phyloP scores from a whole-genome alignment of 768 basidiomycete genomes.

The Termitomyces sp. region DNA sequence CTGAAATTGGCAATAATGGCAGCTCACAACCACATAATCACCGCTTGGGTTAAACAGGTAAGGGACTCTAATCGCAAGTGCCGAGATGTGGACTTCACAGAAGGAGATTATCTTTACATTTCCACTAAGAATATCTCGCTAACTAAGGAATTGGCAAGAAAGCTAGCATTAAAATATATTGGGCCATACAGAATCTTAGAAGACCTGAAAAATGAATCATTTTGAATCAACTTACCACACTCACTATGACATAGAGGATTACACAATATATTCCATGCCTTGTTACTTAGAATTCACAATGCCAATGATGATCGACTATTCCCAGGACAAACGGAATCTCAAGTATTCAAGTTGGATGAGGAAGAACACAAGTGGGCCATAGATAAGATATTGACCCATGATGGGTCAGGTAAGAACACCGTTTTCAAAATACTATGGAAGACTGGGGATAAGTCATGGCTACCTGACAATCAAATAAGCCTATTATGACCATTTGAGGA shows the following conservation, averaged over 20 bases:
- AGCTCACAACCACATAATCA: not conserved
- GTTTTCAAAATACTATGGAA: not conserved
- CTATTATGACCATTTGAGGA: not conserved
- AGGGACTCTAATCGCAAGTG: not conserved
- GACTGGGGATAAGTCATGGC: not conserved
- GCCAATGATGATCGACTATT: not conserved
- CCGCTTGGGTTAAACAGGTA: not conserved
- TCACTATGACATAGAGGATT: not conserved
- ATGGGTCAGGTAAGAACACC: not conserved
- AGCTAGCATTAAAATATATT: not conserved
- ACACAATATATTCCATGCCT: not conserved
- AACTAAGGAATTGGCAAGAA: not conserved
- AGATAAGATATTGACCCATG: not conserved
- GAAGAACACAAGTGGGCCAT: not conserved
- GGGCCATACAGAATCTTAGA: not conserved
- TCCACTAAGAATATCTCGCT: not conserved
- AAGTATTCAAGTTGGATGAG: not conserved
- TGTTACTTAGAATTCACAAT: not conserved
- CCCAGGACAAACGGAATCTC: not conserved
- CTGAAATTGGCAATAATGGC: not conserved
- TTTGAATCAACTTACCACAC: not conserved
- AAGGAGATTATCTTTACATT: not conserved
- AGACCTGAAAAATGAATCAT: not conserved
- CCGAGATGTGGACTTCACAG: not conserved
- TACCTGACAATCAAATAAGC: not conserved